phyloP scores from a whole-genome alignment of 257 asterid species.

The Scutellaria minor region DNA sequence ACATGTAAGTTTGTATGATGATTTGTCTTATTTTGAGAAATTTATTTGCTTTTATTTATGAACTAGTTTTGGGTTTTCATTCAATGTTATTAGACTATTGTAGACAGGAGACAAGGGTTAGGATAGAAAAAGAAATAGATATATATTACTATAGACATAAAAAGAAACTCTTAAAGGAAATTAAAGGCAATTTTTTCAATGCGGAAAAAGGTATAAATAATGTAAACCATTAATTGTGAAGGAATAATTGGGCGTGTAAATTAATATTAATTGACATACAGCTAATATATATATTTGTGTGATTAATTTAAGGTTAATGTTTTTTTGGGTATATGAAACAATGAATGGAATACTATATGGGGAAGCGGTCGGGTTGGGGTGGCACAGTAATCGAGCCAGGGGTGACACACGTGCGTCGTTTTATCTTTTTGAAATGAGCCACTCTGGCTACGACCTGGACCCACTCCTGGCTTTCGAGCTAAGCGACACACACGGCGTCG shows the following conservation, averaged over 20 bases:
- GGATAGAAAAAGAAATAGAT: too few relatives aligned
- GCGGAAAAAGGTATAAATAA: conserved; percentile 21
- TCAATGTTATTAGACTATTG: too few relatives aligned
- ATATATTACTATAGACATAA: too few relatives aligned
- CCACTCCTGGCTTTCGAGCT: conserved; percentile 38
- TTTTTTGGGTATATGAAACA: too few relatives aligned
- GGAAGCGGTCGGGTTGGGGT: not conserved
- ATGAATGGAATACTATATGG: not conserved
- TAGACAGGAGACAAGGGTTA: too few relatives aligned
- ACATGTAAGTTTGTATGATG: too few relatives aligned
- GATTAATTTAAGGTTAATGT: not conserved
- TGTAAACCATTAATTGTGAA: not conserved
- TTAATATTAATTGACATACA: conserved; percentile 13
- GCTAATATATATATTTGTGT: conserved; percentile 32
- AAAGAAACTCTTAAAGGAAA: too few relatives aligned
- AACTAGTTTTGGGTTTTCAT: too few relatives aligned
- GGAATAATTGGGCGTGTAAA: too few relatives aligned
- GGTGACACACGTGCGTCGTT: conserved; percentile 56
- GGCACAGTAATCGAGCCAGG: conserved; percentile 48
- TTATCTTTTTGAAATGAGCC: conserved; percentile 24
- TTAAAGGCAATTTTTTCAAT: not conserved
- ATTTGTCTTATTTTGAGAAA: too few relatives aligned
- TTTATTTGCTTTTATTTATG: too few relatives aligned
- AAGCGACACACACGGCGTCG: conserved; percentile 54
- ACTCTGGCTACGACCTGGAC: not conserved